Evolutionary conservation across 2,329 filamentous ascomycete genomes (phyloP), one percentile per base, ranked within the genome.

Genomic region (Coniochaeta hoffmannii): DNA sequence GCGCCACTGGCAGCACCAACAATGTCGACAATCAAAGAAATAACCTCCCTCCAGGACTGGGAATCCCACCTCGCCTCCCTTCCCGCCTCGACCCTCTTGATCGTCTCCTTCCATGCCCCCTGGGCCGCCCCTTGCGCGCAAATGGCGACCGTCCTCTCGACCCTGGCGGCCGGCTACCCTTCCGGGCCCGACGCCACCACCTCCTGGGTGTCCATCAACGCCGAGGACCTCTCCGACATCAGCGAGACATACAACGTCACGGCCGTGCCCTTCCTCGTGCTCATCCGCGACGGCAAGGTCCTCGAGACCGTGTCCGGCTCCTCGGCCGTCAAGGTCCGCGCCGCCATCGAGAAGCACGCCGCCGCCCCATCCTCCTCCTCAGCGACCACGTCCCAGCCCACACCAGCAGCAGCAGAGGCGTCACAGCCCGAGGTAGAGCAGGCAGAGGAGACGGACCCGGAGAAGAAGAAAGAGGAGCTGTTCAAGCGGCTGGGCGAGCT

Each of bases 91-190:
- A 83, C 88, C 15, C 83, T 97, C 58, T 79, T 93, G 60, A 80
- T 97, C 66, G 83, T 96, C 68, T 97, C 92, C 70, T 99, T 99
- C 79, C 89, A 97, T 71, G 91, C 94, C 19, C 89, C 92, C 62
- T 99, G 94, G 94, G 94, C 94, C 30, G 91, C 91, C 57, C 94
- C 94, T 49, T 97, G 94, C 78, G 86, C 89, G 60, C 91, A 97
- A 74, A 97, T 97, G 92, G 84, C 83, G 63, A 88, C 86, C 53
- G 88, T 97, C 63, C 83, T 99, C 61, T 80, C 83, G 67, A 88
- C 90, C 22, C 88, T 99, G 61, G 92, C 93, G 61, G 84, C 85
- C 66, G 90, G 92, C 69, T 96, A 96, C 74, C 84, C 90, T 59
- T 78, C 82, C 61, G 75, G 80, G 60, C 85, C 88, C 41, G 78